Evolutionary conservation across 192 early-diverging fungal species (phyloP).

Genomic region (Mortierella hygrophila): DNA sequence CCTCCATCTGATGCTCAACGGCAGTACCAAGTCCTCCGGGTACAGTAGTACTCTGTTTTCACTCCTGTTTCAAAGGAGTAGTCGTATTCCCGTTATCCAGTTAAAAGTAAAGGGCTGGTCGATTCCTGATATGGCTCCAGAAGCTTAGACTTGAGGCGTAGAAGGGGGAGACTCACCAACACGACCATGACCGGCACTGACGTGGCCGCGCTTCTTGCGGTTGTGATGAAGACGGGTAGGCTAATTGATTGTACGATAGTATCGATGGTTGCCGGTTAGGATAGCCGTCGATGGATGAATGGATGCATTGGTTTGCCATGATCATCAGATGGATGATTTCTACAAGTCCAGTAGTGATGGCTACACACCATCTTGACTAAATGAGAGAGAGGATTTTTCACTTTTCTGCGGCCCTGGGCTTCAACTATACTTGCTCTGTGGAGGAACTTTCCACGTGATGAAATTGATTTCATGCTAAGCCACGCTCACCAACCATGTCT

Average conservation of each 20-base stretch:
- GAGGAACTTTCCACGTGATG: not conserved
- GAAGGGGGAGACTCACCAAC: conserved; percentile 71
- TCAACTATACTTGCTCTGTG: not conserved
- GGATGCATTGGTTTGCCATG: conserved; percentile 32
- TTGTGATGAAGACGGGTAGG: conserved; percentile 88
- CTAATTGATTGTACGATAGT: conserved; percentile 45
- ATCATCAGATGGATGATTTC: not conserved
- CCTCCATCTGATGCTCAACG: not conserved
- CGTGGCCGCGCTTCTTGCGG: conserved; percentile 99
- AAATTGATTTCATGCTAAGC: not conserved
- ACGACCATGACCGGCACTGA: conserved; percentile 99
- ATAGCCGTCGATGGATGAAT: conserved; percentile 13
- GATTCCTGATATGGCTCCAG: not conserved
- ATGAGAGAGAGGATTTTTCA: conserved; percentile 7
- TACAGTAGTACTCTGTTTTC: not conserved
- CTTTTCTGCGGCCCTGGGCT: conserved; percentile 5
- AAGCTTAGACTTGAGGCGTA: not conserved
- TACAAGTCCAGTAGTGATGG: not conserved
- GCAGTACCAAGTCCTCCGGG: not conserved
- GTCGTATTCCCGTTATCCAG: not conserved
- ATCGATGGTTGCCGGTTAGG: conserved; percentile 1
- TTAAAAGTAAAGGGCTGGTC: not conserved
- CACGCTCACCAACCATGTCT: not conserved
- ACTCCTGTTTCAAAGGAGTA: not conserved
- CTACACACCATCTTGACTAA: conserved; percentile 14